Evolutionary conservation across 2,329 filamentous ascomycete species (phyloP).

Genomic region (Talaromyces rugulosus): DNA sequence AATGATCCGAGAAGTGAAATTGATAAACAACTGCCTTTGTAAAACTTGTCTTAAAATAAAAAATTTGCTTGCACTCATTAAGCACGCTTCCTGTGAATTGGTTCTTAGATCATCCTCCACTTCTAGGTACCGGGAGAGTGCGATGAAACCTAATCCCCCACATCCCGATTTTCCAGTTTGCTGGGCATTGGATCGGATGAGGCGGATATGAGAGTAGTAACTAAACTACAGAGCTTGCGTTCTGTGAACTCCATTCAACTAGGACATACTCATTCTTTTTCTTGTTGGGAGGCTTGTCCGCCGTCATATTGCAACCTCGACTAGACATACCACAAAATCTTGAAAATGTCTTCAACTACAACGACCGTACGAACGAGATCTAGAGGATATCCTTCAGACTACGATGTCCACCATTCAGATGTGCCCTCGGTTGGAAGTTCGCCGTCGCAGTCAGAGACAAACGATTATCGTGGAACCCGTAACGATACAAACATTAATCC

Average conservation of each 20-base stretch:
- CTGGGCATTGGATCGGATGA: neutral
- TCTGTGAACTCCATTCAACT: neutral
- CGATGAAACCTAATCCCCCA: neutral
- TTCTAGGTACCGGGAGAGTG: neutral
- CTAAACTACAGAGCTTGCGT: neutral
- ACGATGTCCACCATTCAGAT: slow-evolving; percentile 10
- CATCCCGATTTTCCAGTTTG: neutral
- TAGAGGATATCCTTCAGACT: slow-evolving; percentile 11
- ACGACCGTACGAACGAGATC: neutral
- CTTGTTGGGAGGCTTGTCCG: neutral
- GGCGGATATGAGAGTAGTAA: neutral
- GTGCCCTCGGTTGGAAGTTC: slow-evolving; percentile 14
- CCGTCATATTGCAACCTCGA: neutral
- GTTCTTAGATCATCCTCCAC: neutral
- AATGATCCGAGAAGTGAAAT: neutral
- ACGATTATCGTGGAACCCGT: neutral
- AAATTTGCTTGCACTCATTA: neutral
- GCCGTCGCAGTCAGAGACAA: neutral
- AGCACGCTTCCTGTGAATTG: neutral
- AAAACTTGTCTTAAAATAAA: neutral
- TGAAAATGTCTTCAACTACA: slow-evolving; percentile 3
- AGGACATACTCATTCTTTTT: neutral
- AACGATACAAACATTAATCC: slow-evolving; percentile 15
- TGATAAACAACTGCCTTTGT: neutral
- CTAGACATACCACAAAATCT: neutral